These are phyloP conservation scores for Cutaneotrichosporon sp. DNA, from an alignment of 1,284 basidiomycete species.

Conservation along the genomic window DNA sequence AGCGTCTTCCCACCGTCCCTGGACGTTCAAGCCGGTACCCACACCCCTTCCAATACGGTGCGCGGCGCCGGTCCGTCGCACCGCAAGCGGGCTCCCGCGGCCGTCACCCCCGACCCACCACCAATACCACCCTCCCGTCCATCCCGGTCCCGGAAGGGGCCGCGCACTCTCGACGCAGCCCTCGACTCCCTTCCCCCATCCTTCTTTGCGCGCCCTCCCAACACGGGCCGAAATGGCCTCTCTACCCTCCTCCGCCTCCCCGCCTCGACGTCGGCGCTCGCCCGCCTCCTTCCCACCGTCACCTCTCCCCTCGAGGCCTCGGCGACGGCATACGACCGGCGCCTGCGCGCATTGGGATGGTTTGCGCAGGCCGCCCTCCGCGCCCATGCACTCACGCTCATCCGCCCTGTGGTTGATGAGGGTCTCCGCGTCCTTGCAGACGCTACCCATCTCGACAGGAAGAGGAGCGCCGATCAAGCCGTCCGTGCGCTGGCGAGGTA, in stretches of 20 bases:
- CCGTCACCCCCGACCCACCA: not conserved
- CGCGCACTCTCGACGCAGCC: conserved; percentile 5
- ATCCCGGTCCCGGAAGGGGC: not conserved
- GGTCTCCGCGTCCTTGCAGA: not conserved
- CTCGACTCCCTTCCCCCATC: not conserved
- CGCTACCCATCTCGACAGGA: not conserved
- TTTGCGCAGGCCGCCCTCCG: not conserved
- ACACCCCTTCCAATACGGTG: not conserved
- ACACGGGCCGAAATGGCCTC: not conserved
- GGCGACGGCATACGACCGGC: not conserved
- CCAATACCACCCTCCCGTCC: not conserved
- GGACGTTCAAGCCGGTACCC: no score
- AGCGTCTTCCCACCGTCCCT: not conserved
- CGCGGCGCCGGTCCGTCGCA: no score
- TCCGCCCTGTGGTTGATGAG: not conserved
- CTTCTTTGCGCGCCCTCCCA: not conserved
- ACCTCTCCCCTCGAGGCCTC: not conserved
- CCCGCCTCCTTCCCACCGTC: not conserved
- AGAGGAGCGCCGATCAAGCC: no score
- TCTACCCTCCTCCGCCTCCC: conserved; percentile 1
- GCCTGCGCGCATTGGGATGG: not conserved
- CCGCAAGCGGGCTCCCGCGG: not conserved
- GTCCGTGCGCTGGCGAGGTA: not conserved
- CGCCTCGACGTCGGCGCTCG: not conserved
- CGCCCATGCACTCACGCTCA: conserved; percentile 1